Conservation (phyloP, 2,329 filamentous ascomycete genomes). For the Cordyceps fumosorosea region DNA sequence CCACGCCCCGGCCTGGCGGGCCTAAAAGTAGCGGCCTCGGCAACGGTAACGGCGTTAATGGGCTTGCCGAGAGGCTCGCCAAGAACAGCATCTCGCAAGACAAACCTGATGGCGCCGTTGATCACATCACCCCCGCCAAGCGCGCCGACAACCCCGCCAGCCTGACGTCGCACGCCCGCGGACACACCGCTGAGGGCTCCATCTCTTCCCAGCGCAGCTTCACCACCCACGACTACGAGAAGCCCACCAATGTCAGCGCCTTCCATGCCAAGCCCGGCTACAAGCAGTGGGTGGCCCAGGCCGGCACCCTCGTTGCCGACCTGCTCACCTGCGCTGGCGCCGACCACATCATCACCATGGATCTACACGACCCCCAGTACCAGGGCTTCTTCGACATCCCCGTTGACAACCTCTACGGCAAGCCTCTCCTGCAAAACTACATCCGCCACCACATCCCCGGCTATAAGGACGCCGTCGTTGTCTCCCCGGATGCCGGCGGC, state of each 20-base stretch:
- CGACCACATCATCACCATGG: constrained; percentile 97
- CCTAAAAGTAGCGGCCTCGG: constrained; percentile 58
- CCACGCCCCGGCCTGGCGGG: constrained; percentile 71
- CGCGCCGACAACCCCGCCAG: constrained; percentile 31
- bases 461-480: constrained; percentile 80
- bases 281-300: constrained; percentile 97
- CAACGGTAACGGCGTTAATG: constrained; percentile 62
- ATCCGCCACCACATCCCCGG: constrained; percentile 78
- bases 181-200: constrained; percentile 32
- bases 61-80: constrained; percentile 65
- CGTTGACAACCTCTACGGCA: constrained; percentile 92
- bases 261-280: constrained; percentile 84
- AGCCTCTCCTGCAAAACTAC: constrained; percentile 63
- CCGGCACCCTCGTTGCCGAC: constrained; percentile 89
- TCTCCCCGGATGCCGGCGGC: constrained; percentile 92
- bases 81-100: constrained; percentile 54
- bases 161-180: constrained; percentile 27
- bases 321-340: constrained; percentile 91
- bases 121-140: constrained; percentile 27
- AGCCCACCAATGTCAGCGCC: constrained; percentile 47
- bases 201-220: constrained; percentile 42
- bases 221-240: constrained; percentile 60
- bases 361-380: constrained; percentile 92
- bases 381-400: constrained; percentile 99
- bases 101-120: constrained; percentile 21